These are phyloP conservation scores for Ceratobasidium sp. DNA, from an alignment of 1,284 basidiomycete species.

Conservation along the genomic window DNA sequence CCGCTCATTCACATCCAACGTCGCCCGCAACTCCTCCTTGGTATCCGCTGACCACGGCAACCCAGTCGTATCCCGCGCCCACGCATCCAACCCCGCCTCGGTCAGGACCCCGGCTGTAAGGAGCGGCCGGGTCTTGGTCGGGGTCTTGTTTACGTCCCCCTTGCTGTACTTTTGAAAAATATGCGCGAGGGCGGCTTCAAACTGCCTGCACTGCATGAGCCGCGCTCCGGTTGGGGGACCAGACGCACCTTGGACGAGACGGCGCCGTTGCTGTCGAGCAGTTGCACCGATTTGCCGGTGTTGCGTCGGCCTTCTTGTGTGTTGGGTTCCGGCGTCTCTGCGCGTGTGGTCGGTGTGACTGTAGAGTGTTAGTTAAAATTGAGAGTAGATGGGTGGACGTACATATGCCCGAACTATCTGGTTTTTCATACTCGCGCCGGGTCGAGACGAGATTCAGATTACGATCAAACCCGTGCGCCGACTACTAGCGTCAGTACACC, in stretches of 20 bases:
- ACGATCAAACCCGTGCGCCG: conserved; percentile 75
- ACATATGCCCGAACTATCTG: conserved; percentile 16
- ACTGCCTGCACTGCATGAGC: conserved; percentile 49
- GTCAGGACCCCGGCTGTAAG: conserved; percentile 53
- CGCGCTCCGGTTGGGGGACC: not conserved
- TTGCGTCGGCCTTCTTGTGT: conserved; percentile 66
- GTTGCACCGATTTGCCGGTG: conserved; percentile 46
- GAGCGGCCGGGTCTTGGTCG: not conserved
- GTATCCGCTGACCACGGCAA: conserved; percentile 73
- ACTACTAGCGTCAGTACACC: conserved; percentile 51
- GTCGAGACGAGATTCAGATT: conserved; percentile 64
- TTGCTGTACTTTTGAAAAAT: conserved; percentile 77
- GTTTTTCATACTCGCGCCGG: conserved; percentile 54
- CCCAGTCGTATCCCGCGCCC: conserved; percentile 79
- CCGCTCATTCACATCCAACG: conserved; percentile 72
- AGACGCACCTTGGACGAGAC: conserved; percentile 25
- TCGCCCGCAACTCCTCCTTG: conserved; percentile 75
- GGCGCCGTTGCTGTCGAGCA: conserved; percentile 56
- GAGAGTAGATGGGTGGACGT: not conserved
- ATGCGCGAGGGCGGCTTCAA: conserved; percentile 68
- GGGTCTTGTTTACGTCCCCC: conserved; percentile 9
- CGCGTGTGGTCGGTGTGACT: conserved; percentile 49
- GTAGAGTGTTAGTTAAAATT: not conserved
- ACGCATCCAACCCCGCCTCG: conserved; percentile 66
- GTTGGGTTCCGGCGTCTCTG: conserved; percentile 66